Base-by-base conservation (phyloP, 2,329 filamentous ascomycete genomes). In the Stagonosporopsis tanaceti region DNA sequence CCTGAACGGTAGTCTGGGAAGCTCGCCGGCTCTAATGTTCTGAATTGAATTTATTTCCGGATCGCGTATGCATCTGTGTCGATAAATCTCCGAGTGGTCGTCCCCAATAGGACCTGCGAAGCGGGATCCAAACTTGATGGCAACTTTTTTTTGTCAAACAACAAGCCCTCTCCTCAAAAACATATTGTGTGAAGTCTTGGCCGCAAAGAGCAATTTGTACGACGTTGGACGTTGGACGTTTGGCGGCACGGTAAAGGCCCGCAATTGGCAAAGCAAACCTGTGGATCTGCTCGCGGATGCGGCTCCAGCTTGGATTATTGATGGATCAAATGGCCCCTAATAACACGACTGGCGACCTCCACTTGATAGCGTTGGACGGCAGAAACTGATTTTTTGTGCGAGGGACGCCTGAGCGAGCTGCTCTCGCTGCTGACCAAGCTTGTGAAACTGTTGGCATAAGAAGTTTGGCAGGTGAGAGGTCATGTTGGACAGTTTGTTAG, bases 221-320 rank as follows among this genome's bases (percentile, higher is more conserved):
- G 39, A 48, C 30, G 25, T 44, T 42, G 20, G 39, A 24, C 30
- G 37, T 24, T 50, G 39, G 27, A 52, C 38, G 24, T 20, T 45
- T 55, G 32, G 17, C 35, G 41, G 34, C 46, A 46, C 34, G 40
- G 47, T 37, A 12, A 28, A 39, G 46, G 39, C 32, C 47, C 41
- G 37, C 27, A 32, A 51, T n/a, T n/a, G 37, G 47, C 30, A 50
- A 27, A 27, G 45, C 32, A 48, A 45, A 54, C 42, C 42, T 32
- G 37, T 52, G 37, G 53, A 39, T 30, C 42, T 9, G 37, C 22
- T 46, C 32, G 41, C 53, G 47, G 48, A 42, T 44, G 42, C 42
- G 32, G 37, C 47, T 57, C 53, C 53, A n/a, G 24, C 37, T 47
- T 41, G 41, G 34, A 41, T 51, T 47, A 41, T 51, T 47, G 41